Conservation (phyloP, 140 eudicot species). For the Anethum foeniculum region DNA sequence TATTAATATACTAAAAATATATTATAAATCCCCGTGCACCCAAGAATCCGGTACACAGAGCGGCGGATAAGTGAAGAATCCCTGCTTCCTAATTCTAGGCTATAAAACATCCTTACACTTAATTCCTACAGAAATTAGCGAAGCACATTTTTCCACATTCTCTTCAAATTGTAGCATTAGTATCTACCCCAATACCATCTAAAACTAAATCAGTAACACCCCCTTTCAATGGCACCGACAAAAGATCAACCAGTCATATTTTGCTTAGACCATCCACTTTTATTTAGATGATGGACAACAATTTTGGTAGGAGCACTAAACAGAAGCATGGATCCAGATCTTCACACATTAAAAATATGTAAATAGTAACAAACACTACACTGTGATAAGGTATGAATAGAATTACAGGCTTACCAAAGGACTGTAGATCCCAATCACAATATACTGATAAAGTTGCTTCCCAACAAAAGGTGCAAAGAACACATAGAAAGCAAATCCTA, state of each 20-base stretch:
- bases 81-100: no score
- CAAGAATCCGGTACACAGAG: no score
- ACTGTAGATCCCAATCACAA: slow-evolving; percentile 92
- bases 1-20: no score
- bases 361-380: not conserved
- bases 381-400: not conserved
- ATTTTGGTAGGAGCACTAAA: slow-evolving; percentile 5
- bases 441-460: slow-evolving; percentile 74
- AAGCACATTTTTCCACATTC: not conserved
- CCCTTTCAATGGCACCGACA: slow-evolving; percentile 14
- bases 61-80: no score
- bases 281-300: not conserved
- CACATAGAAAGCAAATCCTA: slow-evolving; percentile 98
- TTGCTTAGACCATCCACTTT: not conserved
- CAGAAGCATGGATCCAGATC: slow-evolving; percentile 32
- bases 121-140: not conserved
- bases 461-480: slow-evolving; percentile 99
- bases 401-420: slow-evolving; percentile 68
- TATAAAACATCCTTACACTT: not conserved
- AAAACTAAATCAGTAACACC: slow-evolving; percentile 26
- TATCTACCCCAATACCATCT: slow-evolving; percentile 13
- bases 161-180: slow-evolving; percentile 4
- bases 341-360: slow-evolving; percentile 14
- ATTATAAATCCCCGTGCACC: no score
- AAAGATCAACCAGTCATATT: slow-evolving; percentile 2